Conservation (phyloP, 768 basidiomycete species). For the Crepidotus variabilis region DNA sequence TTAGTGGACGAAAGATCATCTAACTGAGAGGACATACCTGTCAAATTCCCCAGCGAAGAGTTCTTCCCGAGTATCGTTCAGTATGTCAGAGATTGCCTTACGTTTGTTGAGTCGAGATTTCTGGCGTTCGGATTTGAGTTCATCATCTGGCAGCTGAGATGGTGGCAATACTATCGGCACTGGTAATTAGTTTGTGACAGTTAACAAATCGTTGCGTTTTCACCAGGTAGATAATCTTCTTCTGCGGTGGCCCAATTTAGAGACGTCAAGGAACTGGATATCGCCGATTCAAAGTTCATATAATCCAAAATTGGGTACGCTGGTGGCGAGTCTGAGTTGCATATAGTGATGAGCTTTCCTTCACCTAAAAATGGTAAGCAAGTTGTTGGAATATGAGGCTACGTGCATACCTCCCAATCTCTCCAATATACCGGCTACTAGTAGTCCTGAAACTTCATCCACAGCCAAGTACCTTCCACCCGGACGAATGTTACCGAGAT, state of each 20-base stretch:
- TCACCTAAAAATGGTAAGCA: constrained; percentile 43
- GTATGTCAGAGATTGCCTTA: constrained; percentile 58
- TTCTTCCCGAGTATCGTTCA: constrained; percentile 69
- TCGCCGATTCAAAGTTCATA: constrained; percentile 79
- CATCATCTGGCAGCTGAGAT: constrained; percentile 51
- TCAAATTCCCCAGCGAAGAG: constrained; percentile 88
- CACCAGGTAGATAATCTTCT: constrained; percentile 69
- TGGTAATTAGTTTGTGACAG: not conserved
- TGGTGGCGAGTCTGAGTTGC: constrained; percentile 89
- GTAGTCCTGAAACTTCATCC: constrained; percentile 87
- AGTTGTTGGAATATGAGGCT: not conserved
- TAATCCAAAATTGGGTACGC: constrained; percentile 77
- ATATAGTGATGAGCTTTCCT: constrained; percentile 80
- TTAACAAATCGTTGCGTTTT: constrained; percentile 12
- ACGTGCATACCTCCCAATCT: constrained; percentile 66
- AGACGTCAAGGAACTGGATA: constrained; percentile 53
- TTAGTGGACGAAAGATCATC: not conserved
- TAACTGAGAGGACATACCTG: constrained; percentile 43
- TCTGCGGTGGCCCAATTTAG: constrained; percentile 92
- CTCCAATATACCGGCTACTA: constrained; percentile 83
- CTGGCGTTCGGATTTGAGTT: constrained; percentile 70
- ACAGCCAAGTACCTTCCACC: constrained; percentile 87
- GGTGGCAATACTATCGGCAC: constrained; percentile 49
- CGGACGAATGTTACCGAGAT: constrained; percentile 76
- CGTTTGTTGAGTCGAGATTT: constrained; percentile 72